Evolutionary conservation across 306 rosid species (phyloP).

Genomic region (Aeschynomene evenia): DNA sequence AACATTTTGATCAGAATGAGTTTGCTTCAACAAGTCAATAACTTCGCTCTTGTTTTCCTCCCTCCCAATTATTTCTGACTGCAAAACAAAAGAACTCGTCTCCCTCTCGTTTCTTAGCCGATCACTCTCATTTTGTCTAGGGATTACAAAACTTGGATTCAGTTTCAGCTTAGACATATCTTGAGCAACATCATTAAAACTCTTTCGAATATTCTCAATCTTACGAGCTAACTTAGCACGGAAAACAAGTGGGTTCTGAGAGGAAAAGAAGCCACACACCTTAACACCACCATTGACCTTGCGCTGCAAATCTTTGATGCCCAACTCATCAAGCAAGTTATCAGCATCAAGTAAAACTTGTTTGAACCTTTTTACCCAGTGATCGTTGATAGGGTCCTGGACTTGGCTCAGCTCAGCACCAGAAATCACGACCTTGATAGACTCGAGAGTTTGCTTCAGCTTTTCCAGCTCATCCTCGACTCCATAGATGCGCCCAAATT

Average conservation of each 20-base stretch:
- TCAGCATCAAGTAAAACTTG: neutral
- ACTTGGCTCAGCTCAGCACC: neutral
- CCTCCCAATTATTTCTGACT: neutral
- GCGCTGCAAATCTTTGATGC: neutral
- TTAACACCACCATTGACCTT: neutral
- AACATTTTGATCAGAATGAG: neutral
- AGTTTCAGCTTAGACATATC: neutral
- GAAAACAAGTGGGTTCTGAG: neutral
- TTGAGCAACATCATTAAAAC: neutral
- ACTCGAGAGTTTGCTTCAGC: neutral
- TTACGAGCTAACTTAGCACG: neutral
- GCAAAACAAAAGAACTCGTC: neutral
- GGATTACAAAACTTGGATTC: no score
- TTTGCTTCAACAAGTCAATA: neutral
- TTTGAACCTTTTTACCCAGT: neutral
- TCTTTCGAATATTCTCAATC: neutral
- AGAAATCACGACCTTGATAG: neutral
- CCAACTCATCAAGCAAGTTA: neutral
- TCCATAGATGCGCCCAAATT: neutral
- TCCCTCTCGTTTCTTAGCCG: no score
- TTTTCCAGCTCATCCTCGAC: neutral
- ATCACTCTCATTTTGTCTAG: neutral
- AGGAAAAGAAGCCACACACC: conserved; percentile 10
- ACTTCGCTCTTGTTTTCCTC: neutral
- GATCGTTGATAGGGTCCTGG: neutral